phyloP scores from a whole-genome alignment of 2,329 filamentous ascomycete species.

The Calonectria multiphialidica region DNA sequence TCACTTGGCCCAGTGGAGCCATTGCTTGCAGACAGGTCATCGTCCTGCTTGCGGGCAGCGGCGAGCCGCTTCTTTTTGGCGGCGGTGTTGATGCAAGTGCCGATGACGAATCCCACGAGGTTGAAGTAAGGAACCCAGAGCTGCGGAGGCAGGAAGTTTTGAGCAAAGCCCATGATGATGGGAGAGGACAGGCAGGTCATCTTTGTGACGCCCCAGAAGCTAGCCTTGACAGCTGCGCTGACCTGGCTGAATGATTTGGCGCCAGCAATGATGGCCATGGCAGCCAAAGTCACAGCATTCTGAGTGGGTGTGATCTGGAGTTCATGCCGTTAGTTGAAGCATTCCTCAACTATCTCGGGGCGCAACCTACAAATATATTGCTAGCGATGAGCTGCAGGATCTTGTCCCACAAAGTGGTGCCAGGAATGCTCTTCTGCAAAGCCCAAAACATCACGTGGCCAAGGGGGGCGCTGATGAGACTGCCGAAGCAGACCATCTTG shows the following conservation, averaged over 20 bases:
- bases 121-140: constrained; percentile 1
- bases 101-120: neutral
- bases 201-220: constrained; percentile 1
- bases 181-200: neutral
- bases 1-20: neutral
- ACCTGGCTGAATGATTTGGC: neutral
- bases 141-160: neutral
- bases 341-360: neutral
- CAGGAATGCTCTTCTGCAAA: neutral
- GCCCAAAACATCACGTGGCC: neutral
- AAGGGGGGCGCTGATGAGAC: neutral
- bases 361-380: neutral
- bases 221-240: neutral
- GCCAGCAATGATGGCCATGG: neutral
- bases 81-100: neutral
- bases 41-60: neutral
- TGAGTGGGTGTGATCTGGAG: neutral
- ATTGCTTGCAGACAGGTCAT: neutral
- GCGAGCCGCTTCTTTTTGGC: neutral
- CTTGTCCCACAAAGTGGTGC: neutral
- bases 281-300: neutral
- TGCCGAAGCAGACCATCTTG: neutral
- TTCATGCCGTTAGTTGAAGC: neutral
- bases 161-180: neutral
- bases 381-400: neutral